Percentiles rank a stretch among this genome's conserved stretches.
Conservation (phyloP, 139 green algal species). For the Chlamydomonas applanata region DNA sequence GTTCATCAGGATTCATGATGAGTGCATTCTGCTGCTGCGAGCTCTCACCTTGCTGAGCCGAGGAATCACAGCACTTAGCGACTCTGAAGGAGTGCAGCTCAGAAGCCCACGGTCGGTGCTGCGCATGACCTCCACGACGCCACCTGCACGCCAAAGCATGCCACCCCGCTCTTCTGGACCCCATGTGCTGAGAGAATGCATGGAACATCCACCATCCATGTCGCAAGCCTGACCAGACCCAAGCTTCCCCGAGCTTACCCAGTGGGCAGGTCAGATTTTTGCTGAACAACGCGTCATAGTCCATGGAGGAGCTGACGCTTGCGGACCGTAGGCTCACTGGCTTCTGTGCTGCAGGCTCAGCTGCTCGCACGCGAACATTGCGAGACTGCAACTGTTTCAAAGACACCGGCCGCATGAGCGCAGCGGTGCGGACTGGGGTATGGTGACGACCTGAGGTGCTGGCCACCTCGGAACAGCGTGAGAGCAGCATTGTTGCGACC, state of each 20-base stretch:
- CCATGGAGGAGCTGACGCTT: background rate
- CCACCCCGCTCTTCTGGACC: too few relatives aligned
- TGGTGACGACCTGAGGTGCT: background rate
- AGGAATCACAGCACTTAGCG: conserved; percentile 29
- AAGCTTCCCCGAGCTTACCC: too few relatives aligned
- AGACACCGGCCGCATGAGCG: background rate
- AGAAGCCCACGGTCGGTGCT: conserved; percentile 27
- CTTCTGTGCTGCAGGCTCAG: background rate
- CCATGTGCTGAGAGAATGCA: too few relatives aligned
- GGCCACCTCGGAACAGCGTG: background rate
- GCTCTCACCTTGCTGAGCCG: conserved; percentile 32
- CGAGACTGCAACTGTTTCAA: background rate
- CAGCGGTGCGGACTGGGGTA: too few relatives aligned
- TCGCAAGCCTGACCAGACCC: too few relatives aligned
- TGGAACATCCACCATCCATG: too few relatives aligned
- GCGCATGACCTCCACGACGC: conserved; percentile 34
- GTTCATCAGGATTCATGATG: background rate
- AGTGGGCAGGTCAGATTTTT: background rate
- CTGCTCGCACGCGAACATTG: background rate
- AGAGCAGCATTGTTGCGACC: background rate
- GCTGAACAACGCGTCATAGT: conserved; percentile 2
- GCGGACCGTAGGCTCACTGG: too few relatives aligned
- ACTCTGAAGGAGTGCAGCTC: conserved; percentile 25
- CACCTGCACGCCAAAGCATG: background rate
- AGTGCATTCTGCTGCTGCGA: background rate